phyloP scores from a whole-genome alignment of 495 filamentous ascomycete species.

The Venustampulla echinocandica region DNA sequence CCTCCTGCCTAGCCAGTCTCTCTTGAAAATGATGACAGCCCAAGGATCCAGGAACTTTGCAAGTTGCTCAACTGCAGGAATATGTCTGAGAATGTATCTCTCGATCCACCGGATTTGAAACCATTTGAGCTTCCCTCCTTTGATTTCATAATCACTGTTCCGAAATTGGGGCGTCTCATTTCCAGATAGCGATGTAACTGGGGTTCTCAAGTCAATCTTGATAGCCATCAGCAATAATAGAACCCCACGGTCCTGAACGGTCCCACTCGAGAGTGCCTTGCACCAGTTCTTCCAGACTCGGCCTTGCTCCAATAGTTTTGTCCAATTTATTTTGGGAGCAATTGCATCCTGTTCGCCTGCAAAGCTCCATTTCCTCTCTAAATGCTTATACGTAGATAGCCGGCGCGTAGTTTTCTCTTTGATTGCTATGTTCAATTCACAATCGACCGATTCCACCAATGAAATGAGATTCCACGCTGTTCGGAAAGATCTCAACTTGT shows the following conservation, averaged over 20 bases:
- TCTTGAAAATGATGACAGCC: not conserved
- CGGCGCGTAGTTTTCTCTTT: no score
- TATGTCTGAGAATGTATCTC: not conserved
- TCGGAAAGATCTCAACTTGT: not conserved
- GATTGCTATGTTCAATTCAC: not conserved
- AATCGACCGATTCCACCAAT: not conserved
- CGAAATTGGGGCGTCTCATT: not conserved
- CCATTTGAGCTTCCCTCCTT: not conserved
- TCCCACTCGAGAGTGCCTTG: not conserved
- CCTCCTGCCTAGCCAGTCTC: not conserved
- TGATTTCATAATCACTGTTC: not conserved
- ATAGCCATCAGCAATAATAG: not conserved
- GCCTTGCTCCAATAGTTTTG: not conserved
- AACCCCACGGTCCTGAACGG: not conserved
- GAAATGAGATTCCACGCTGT: not conserved
- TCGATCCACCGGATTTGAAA: not conserved
- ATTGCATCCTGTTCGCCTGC: not conserved
- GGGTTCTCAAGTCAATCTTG: not conserved
- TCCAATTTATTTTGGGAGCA: not conserved
- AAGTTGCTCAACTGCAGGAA: not conserved
- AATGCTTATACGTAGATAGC: not conserved
- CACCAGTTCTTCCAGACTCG: not conserved
- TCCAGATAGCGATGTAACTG: not conserved
- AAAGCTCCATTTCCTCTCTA: not conserved
- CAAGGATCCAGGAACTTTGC: not conserved